A percentile compares a stretch with the other conserved stretches of the same genome.
phyloP scores from a whole-genome alignment of 2,329 filamentous ascomycete genomes.

The Clonostachys byssicola region DNA sequence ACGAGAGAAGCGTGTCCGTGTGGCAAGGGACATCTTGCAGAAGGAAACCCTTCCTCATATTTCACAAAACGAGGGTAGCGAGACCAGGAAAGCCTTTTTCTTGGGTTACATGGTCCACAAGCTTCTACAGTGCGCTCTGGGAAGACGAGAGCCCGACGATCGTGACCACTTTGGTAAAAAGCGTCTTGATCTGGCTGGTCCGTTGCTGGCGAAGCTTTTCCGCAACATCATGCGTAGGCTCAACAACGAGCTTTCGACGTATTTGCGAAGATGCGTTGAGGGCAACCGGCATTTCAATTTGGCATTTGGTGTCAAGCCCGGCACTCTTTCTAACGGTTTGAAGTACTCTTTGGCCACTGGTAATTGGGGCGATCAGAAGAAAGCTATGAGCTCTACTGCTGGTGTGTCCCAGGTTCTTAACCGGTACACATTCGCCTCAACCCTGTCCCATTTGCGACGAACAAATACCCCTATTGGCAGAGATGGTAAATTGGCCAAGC shows the following conservation, averaged over 20 bases:
- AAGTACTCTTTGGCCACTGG: conserved; percentile 97
- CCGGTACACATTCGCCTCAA: conserved; percentile 95
- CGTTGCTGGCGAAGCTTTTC: conserved; percentile 94
- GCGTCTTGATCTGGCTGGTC: conserved; percentile 90
- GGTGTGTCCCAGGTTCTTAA: conserved; percentile 98
- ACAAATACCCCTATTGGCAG: conserved; percentile 97
- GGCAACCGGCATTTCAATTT: conserved; percentile 85
- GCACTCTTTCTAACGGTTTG: conserved; percentile 86
- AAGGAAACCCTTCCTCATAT: conserved; percentile 97
- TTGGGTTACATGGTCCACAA: conserved; percentile 98
- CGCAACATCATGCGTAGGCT: conserved; percentile 86
- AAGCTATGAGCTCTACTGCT: conserved; percentile 88
- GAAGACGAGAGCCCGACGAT: conserved; percentile 90
- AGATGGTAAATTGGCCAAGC: conserved; percentile 97
- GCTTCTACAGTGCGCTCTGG: conserved; percentile 87
- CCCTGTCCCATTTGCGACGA: conserved; percentile 89
- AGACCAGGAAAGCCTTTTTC: conserved; percentile 96
- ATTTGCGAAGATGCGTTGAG: conserved; percentile 90
- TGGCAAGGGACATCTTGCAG: conserved; percentile 90
- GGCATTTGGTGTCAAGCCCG: conserved; percentile 84
- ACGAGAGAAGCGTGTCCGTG: conserved; percentile 83
- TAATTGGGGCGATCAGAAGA: conserved; percentile 99
- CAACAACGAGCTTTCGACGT: conserved; percentile 84
- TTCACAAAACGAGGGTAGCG: conserved; percentile 88
- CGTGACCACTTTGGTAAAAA: conserved; percentile 99